These are phyloP conservation scores for Amauroascus niger DNA, from an alignment of 2,329 filamentous ascomycete species.

Conservation along the genomic window DNA sequence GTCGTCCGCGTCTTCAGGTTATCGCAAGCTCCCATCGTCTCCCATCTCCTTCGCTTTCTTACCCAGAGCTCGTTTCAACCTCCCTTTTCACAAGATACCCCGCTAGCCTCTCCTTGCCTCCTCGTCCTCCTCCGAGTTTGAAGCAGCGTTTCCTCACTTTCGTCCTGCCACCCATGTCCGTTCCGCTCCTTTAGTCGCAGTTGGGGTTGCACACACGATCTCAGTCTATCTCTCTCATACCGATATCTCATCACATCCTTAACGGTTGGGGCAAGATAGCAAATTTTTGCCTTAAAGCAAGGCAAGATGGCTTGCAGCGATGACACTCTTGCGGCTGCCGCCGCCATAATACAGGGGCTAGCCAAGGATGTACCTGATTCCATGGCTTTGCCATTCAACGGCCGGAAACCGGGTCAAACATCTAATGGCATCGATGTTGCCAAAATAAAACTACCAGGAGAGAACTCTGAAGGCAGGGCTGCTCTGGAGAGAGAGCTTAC, in stretches of 20 bases:
- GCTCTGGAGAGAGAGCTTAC: slow-evolving; percentile 74
- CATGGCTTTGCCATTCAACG: slow-evolving; percentile 14
- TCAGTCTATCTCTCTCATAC: neutral
- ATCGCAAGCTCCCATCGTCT: neutral
- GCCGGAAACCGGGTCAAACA: slow-evolving; percentile 22
- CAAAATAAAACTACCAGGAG: slow-evolving; percentile 64
- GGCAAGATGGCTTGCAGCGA: slow-evolving; percentile 40
- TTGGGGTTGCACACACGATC: slow-evolving; percentile 5
- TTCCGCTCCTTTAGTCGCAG: neutral
- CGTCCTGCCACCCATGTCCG: slow-evolving; percentile 6
- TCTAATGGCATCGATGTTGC: slow-evolving; percentile 44
- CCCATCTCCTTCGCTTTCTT: neutral
- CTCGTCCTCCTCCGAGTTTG: neutral
- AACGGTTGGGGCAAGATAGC: neutral
- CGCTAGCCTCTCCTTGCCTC: neutral
- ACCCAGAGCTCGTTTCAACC: neutral
- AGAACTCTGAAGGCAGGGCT: slow-evolving; percentile 63
- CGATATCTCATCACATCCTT: neutral
- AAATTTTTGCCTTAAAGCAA: slow-evolving; percentile 16
- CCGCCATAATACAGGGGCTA: slow-evolving; percentile 38
- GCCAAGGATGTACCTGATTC: slow-evolving; percentile 36
- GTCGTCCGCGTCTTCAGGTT: neutral
- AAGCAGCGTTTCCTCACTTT: neutral
- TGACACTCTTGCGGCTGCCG: slow-evolving; percentile 40
- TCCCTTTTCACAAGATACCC: neutral